Base-by-base conservation (phyloP, 345 rosid species). In the Bruguiera parviflora region DNA sequence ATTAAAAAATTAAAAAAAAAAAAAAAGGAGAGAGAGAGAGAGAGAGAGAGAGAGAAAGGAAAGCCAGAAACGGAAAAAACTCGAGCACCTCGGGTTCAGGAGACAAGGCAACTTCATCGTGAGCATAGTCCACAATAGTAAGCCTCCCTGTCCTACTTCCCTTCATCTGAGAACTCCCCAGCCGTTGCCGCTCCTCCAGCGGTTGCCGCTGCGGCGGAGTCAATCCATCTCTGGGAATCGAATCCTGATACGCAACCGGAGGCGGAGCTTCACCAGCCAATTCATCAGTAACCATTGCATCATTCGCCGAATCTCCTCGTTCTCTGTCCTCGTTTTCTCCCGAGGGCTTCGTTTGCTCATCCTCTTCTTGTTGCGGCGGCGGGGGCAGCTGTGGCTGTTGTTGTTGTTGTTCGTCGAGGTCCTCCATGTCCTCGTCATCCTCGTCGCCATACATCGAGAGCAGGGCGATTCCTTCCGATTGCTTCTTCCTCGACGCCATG, bases 381-480 rank as follows among this genome's bases (percentile, higher is more conserved):
- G 61, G 78, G 15, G 64, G 71, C 13, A 64, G 72, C 5, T 32
- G 65, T 19, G 10, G 35, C 11, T 70, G 75, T 19, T 19, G 6
- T 2, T 24, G 31, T 33, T 56, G 68, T 32, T 55, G 58, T 24
- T 80, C 83, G 5, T 86, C 87, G 35, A 75, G 72, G 52, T 90
- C 90, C 68, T 87, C 97, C 92, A 89, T 89, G 8, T 77, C 80
- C 53, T 90, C 98, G 68, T 92, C 98, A 72, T 92, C 98, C 55
- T 92, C 96, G 61, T 81, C 98, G 79, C 81, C 81, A 83, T 93
- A 93, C 77, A 91, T 74, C 35, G 98, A 93, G 0, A 93, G 85
- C 18, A 89, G 80, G 57, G 87, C 88, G 60, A 93, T 93, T 57
- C 98, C 98, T 77, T 93, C 98, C 19, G 86, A 73, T 7, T 79